Evolutionary conservation across 352 stramenopile species (phyloP), one percentile per base, ranked within the genome.

Genomic region (Phytophthora ohioensis): DNA sequence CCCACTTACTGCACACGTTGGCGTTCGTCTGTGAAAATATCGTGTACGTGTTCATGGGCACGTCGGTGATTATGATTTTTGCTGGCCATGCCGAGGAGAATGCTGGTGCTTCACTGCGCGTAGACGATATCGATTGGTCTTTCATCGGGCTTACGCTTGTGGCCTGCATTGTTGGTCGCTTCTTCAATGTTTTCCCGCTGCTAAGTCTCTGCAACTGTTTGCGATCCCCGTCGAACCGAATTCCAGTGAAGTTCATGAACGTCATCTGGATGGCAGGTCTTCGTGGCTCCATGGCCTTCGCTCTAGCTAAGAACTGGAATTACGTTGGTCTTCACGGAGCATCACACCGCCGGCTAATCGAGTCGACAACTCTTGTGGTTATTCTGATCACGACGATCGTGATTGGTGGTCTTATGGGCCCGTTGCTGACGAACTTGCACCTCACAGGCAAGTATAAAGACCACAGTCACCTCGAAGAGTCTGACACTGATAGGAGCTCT

Each of bases 201-300:
- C 61, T 94, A 5, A 83, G 82, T 15, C 53, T 94, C 21, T 93
- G 83, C 31, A 95, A 95, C 64, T 89, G 81, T 68, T 80, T 80
- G 31, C 85, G 88, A 2, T 80, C 81, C 27, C 42, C 56, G 0
- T 57, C 70, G 0, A 86, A 93, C 49, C 73, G 79, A n/a, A 94
- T 95, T 66, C 75, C 85, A 2, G 61, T 84, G 31, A 89, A 84
- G 68, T 91, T 74, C 60, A 95, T 95, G 88, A 81, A 80, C 17
- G 85, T 91, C 31, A 94, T 98, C 51, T 98, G 92, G 91, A 96
- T 98, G 57, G 89, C 92, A 10, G 96, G 96, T 35, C 79, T 99
- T 45, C 90, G 96, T 32, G 96, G 96, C 38, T 97, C 96, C 12
- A 97, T 99, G 52, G 90, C 94, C 12, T 99, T 98, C 64, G 91